Base-by-base conservation (phyloP, 345 rosid genomes). In the Syzygium grande region DNA sequence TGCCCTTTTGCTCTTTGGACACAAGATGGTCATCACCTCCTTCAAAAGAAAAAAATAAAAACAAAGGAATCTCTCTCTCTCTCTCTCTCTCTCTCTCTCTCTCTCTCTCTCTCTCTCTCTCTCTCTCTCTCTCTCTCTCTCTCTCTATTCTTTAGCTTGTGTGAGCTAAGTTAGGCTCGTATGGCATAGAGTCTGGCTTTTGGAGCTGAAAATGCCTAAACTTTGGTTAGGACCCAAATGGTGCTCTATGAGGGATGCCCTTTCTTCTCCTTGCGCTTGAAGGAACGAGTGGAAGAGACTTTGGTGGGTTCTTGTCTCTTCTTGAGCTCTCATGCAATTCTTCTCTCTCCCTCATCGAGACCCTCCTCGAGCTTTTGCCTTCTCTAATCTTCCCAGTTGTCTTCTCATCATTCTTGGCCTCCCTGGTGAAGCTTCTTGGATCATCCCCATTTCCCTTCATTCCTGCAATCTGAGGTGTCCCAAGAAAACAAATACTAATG, bases 161-260 rank as follows among this genome's bases (percentile, higher is more conserved):
- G 19, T 10, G 80, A 73, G 80, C 80, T 41, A 73, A 34, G 80
- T 73, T 73, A 73, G 49, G 80, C 11, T 73, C 80, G 38, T 38
- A 9, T 73, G 80, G 43, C 49, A 84, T 29, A 29, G 58, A 29
- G 63, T 58, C 38, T 54, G 73, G 23, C 68, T 21, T 49, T 61
- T 34, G 83, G 85, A n/a, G 86, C 34, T 46, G 78, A 73, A 73
- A 73, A 73, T 38, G 80, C 49, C 80, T 73, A 38, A 41, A 73
- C 22, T 15, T 59, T 30, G 17, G 27, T 89, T 91, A 96, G 88
- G 98, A 92, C 29, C 93, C 93, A 92, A 94, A 94, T 79, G 99
- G 98, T 84, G 99, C 97, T 87, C 99, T 92, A 52, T 90, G 98
- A 86, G 99, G 98, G 59, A 94, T 92, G 88, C 98, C 98, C 93